Evolutionary conservation across 306 rosid species (phyloP).

Genomic region (Rubus parviflorus): DNA sequence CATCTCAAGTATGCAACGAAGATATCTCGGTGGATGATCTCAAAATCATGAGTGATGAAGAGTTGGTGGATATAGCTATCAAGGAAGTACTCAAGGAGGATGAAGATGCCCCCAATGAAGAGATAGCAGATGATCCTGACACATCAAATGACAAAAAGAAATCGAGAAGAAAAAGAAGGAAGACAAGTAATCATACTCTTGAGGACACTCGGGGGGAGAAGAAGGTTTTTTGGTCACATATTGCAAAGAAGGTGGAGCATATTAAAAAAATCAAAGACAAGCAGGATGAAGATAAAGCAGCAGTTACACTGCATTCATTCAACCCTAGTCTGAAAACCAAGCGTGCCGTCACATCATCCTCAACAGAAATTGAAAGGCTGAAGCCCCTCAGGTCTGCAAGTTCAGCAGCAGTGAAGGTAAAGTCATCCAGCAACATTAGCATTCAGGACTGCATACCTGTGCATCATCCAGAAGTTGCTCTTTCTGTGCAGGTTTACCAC

Average conservation of each 20-base stretch:
- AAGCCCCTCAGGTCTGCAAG: conserved; percentile 62
- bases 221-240: conserved; percentile 15
- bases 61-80: not conserved
- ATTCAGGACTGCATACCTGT: conserved; percentile 46
- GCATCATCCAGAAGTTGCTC: conserved; percentile 62
- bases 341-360: conserved; percentile 37
- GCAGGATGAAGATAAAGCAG: conserved; percentile 75
- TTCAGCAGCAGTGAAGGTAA: conserved; percentile 58
- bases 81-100: not conserved
- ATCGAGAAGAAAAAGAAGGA: conserved; percentile 29
- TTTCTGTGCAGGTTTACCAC: conserved; percentile 74
- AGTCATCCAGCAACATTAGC: conserved; percentile 30
- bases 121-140: conserved; percentile 20
- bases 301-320: conserved; percentile 67
- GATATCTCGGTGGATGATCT: not conserved
- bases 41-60: conserved; percentile 5
- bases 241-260: conserved; percentile 53
- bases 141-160: conserved; percentile 16
- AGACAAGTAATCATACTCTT: conserved; percentile 18
- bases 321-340: conserved; percentile 40
- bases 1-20: not conserved
- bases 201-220: conserved; percentile 20
- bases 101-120: not conserved
- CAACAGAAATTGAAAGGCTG: conserved; percentile 55
- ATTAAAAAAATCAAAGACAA: conserved; percentile 57